Percentiles rank a stretch among this genome's conserved stretches.
Conservation (phyloP, 768 basidiomycete genomes). For the Clitopilus passeckerianus region DNA sequence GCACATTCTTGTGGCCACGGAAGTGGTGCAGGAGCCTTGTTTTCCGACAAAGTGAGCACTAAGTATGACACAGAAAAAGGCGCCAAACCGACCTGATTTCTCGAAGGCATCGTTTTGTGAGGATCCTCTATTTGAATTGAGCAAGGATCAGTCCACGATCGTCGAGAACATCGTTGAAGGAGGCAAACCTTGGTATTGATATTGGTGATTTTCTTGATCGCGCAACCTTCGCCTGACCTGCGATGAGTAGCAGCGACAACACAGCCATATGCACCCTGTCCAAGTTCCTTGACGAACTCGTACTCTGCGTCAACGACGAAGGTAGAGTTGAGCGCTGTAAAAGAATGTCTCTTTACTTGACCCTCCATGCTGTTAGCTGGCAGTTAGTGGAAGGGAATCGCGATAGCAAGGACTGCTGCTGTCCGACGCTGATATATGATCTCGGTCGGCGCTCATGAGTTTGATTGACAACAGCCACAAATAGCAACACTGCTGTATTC, state of each 20-base stretch:
- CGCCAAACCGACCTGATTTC: conserved; percentile 73
- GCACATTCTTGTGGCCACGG: conserved; percentile 96
- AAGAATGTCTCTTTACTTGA: conserved; percentile 54
- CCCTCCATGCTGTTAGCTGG: conserved; percentile 24
- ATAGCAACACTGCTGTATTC: conserved; percentile 2
- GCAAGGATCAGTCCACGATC: conserved; percentile 15
- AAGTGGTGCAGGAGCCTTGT: conserved; percentile 90
- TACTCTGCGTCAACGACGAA: conserved; percentile 89
- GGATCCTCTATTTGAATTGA: conserved; percentile 58
- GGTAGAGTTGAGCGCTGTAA: conserved; percentile 79
- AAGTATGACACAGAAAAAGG: neutral
- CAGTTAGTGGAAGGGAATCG: conserved; percentile 6
- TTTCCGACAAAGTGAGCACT: conserved; percentile 4
- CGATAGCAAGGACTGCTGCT: conserved; percentile 7
- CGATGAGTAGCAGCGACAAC: conserved; percentile 85
- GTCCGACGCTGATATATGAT: neutral
- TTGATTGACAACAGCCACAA: conserved; percentile 1
- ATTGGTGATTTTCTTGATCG: conserved; percentile 95
- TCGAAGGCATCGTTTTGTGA: conserved; percentile 93
- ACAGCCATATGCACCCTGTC: conserved; percentile 93
- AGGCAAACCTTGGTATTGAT: conserved; percentile 76
- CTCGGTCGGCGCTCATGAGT: neutral
- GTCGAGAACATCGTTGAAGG: neutral
- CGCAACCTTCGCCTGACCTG: conserved; percentile 81
- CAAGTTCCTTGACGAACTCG: conserved; percentile 94